These are phyloP conservation scores for Wickerhamomyces tratensis DNA, from an alignment of 805 yeast genomes.

Conservation along the genomic window DNA sequence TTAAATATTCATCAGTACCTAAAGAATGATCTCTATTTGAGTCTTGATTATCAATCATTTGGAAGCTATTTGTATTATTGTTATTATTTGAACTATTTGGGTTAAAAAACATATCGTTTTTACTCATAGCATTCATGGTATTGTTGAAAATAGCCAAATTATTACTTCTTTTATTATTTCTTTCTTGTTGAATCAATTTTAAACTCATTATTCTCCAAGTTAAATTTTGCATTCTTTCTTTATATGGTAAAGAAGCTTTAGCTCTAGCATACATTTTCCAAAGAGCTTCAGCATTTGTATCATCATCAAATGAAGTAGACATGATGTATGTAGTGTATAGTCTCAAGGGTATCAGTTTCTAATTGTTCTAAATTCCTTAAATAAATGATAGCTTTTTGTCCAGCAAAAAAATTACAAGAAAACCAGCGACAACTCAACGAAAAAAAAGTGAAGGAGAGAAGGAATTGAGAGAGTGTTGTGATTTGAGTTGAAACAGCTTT, in stretches of 20 bases:
- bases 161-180: conserved; percentile 1
- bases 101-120: background rate
- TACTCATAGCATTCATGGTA: background rate
- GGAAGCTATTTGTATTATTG: background rate
- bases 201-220: conserved; percentile 84
- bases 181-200: conserved; percentile 14
- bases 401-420: too few species aligned
- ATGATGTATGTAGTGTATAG: too few species aligned
- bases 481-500: too few species aligned
- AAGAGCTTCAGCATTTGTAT: conserved; percentile 38
- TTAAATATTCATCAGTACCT: conserved; percentile 12
- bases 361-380: too few species aligned
- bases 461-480: too few species aligned
- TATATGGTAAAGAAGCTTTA: conserved; percentile 63
- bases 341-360: too few species aligned
- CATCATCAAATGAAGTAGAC: conserved; percentile 13
- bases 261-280: conserved; percentile 84
- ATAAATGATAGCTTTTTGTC: too few species aligned
- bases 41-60: background rate
- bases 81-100: background rate
- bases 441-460: too few species aligned
- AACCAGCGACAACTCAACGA: too few species aligned
- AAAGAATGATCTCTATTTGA: background rate
- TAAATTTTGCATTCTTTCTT: conserved; percentile 69
- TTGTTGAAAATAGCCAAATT: background rate